Conservation (phyloP, 2,329 filamentous ascomycete genomes). For the Eutypella sp. region DNA sequence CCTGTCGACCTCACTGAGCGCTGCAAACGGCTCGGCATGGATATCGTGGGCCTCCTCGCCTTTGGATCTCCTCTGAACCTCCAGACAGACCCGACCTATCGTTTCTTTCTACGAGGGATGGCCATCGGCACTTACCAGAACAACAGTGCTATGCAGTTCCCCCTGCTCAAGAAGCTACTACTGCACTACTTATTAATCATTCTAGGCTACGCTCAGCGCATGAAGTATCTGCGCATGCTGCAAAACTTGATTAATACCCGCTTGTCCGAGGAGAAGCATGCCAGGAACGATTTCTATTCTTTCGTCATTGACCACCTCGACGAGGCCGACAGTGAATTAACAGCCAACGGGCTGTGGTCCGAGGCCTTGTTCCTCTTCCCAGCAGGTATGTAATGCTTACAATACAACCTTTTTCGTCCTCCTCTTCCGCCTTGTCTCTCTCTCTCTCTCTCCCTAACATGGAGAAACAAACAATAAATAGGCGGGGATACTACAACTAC, state of each 20-base stretch:
- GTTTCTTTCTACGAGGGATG: conserved; percentile 4
- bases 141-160: conserved; percentile 13
- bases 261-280: conserved; percentile 3
- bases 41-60: conserved; percentile 14
- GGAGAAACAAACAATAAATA: too few relatives aligned
- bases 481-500: background rate
- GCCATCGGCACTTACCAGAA: conserved; percentile 4
- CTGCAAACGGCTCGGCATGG: background rate
- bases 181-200: conserved; percentile 5
- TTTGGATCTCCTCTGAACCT: conserved; percentile 13
- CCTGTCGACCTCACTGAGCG: background rate
- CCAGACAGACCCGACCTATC: conserved; percentile 9
- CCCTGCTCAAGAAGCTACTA: conserved; percentile 7
- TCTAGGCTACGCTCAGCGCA: background rate
- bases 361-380: conserved; percentile 3
- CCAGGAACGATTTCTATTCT: conserved; percentile 10
- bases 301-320: conserved; percentile 3
- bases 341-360: conserved; percentile 9
- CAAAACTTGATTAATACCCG: conserved; percentile 8
- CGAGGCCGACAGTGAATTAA: background rate
- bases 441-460: too few relatives aligned
- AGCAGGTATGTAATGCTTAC: background rate
- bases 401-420: too few relatives aligned
- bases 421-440: too few relatives aligned
- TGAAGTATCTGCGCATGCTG: conserved; percentile 5